Conservation (phyloP, 768 basidiomycete genomes). For the Saitozyma podzolica region DNA sequence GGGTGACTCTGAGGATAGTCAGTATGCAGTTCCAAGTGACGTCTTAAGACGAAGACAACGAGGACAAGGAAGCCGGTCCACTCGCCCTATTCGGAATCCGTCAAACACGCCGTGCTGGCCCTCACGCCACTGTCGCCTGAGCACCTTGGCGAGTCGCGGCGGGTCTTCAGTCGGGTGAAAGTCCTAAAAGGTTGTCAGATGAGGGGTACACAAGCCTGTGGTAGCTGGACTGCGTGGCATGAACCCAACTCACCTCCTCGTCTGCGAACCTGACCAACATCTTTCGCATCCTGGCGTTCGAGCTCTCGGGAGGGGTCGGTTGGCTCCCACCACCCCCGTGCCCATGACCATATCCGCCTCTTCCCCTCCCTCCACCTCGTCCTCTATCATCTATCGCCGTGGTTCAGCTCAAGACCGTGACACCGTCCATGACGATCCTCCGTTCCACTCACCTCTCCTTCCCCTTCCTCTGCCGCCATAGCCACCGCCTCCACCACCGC, state of each 20-base stretch:
- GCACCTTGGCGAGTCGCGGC: constrained; percentile 40
- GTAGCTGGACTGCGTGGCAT: not conserved
- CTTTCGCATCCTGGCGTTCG: constrained; percentile 43
- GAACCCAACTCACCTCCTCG: constrained; percentile 37
- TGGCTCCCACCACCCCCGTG: constrained; percentile 8
- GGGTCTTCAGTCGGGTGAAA: constrained; percentile 53
- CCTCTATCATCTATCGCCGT: constrained; percentile 21
- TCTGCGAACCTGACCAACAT: constrained; percentile 50
- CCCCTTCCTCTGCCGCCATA: constrained; percentile 31
- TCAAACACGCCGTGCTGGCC: constrained; percentile 48
- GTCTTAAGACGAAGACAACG: not conserved
- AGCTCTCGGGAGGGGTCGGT: constrained; percentile 31
- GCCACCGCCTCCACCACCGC: constrained; percentile 24
- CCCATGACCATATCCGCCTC: constrained; percentile 10
- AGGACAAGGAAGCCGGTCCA: not conserved
- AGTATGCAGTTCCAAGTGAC: not conserved
- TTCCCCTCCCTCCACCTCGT: constrained; percentile 21
- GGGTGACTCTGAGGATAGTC: constrained; percentile 57
- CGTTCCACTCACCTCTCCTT: constrained; percentile 19
- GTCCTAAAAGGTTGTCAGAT: constrained; percentile 35
- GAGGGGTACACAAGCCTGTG: not conserved
- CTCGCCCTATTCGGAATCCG: constrained; percentile 53
- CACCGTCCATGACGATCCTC: not conserved
- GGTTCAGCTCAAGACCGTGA: constrained; percentile 14
- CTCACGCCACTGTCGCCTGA: constrained; percentile 47